Base-by-base conservation (phyloP, 2,329 filamentous ascomycete species). In the Chrysosphaeria jannelii region DNA sequence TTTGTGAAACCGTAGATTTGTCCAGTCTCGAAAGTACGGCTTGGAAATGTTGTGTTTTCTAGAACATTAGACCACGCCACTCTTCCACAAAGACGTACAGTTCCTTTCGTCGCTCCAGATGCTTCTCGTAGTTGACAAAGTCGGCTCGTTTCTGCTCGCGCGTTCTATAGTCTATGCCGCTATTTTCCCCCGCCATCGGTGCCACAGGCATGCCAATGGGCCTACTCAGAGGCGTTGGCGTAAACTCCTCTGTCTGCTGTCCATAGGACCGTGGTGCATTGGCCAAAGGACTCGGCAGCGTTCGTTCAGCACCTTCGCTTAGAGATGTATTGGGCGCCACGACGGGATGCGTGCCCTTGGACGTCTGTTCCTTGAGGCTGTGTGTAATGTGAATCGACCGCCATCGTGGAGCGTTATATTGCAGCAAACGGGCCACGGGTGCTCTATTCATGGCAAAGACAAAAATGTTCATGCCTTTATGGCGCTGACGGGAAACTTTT, bases 21-120 rank as follows among this genome's bases (percentile, higher is more conserved):
- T 62, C 71, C 78, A 91, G 53, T 97, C 81, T 42, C 78, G 71
- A 49, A 90, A 97, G 46, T 97, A 97, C 3, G 81, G 79, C 28
- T 74, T 72, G 11, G 67, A 52, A 38, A 88, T 67, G 41, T 76
- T 64, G 33, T 60, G 56, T 21, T 72, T 72, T 25, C 68, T 75
- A 33, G 24, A 18, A 18, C n/a, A 18, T 18, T 18, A 7, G 16
- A 5, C n/a, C n/a, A n/a, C n/a, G n/a, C n/a, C n/a, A n/a, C n/a
- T n/a, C n/a, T n/a, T n/a, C n/a, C n/a, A n/a, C 8, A n/a, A 21
- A 10, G 10, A 29, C 51, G 32, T 53, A 78, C 70, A 93, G 51
- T 39, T 75, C 54, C 34, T 72, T 57, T 31, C 81, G 61, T 33
- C 66, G 59, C 31, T 59, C 53, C 6, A 91, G 45, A 40, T 93